Evolutionary conservation across 768 basidiomycete genomes (phyloP), one percentile per base, ranked within the genome.

Genomic region (Lactarius quietus): DNA sequence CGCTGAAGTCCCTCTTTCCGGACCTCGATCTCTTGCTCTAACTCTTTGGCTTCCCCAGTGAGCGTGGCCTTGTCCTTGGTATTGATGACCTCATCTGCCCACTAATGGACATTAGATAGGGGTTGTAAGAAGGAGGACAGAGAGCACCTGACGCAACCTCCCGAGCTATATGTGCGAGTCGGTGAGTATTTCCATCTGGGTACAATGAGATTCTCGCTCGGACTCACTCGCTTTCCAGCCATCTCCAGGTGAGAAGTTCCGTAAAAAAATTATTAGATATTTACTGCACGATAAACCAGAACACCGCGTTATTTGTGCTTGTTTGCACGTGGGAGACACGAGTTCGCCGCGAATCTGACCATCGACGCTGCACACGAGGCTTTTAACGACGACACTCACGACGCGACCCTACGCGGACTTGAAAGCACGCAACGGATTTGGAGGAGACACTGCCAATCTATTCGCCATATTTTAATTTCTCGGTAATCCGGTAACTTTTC

Each of bases 31-130:
- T 96, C 93, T 70, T 83, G 82, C 75, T 95, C 92, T 53, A 95
- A 79, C 56, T 89, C 90, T 41, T 78, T 82, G 74, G 95, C 90
- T 68, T 94, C 93, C 29, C 89, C 88, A 3, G 89, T 85, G 36
- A 89, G 82, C 51, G 83, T 76, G 2, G 90, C 87, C 81, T 90
- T 95, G 73, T 93, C 91, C 68, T 88, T 84, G 29, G 88, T 83
- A 45, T 90, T 87, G 60, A 97, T 92, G 70, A 91, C 89, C 77
- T 95, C 93, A 48, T 90, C 92, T 6, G 91, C 92, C 90, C 92
- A 92, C 90, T 95, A 41, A 71, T 52, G 70, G 57, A 31, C 28
- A 28, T 61, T 61, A 55, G 51, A 64, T 28, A 39, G 63, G 33
- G 35, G 55, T 45, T 65, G 43, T 26, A 9, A 17, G 12, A 18